Conservation (phyloP, 768 basidiomycete genomes). For the Terana coerulea region DNA sequence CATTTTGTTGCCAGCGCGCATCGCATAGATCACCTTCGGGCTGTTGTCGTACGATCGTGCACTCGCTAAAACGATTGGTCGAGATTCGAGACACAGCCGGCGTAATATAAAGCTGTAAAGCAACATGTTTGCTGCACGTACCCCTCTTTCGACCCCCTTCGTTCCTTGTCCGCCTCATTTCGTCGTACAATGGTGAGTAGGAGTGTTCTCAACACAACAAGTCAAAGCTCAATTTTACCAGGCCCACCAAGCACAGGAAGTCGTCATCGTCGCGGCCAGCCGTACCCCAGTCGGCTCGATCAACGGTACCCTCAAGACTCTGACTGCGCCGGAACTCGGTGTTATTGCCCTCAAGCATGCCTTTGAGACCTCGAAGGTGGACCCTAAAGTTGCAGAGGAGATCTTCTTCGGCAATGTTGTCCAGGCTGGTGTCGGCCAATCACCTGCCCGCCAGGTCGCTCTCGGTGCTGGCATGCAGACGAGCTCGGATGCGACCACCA, state of each 20-base stretch:
- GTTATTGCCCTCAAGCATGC: slow-evolving; percentile 87
- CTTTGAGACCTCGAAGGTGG: slow-evolving; percentile 72
- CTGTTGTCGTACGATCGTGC: slow-evolving; percentile 10
- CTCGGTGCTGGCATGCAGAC: slow-evolving; percentile 80
- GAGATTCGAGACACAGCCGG: too few species aligned
- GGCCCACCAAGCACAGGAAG: slow-evolving; percentile 52
- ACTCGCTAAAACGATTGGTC: slow-evolving; percentile 8
- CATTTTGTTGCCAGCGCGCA: slow-evolving; percentile 2
- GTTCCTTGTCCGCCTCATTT: slow-evolving; percentile 8
- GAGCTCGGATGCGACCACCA: slow-evolving; percentile 92
- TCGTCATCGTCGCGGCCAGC: slow-evolving; percentile 89
- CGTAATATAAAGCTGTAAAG: slow-evolving; percentile 3
- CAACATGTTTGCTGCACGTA: slow-evolving; percentile 10
- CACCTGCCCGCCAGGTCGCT: slow-evolving; percentile 97
- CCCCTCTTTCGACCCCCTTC: slow-evolving; percentile 2
- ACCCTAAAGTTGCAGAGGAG: slow-evolving; percentile 86
- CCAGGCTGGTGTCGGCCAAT: slow-evolving; percentile 96
- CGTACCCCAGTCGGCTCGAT: slow-evolving; percentile 94
- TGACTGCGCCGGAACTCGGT: slow-evolving; percentile 92
- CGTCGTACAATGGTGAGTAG: slow-evolving; percentile 13
- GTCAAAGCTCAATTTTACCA: background rate
- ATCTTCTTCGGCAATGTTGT: slow-evolving; percentile 97
- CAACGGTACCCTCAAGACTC: slow-evolving; percentile 82
- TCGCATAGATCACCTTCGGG: background rate
- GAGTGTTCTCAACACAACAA: background rate